Base-by-base conservation (phyloP, 345 rosid genomes). In the Citrus glauca region DNA sequence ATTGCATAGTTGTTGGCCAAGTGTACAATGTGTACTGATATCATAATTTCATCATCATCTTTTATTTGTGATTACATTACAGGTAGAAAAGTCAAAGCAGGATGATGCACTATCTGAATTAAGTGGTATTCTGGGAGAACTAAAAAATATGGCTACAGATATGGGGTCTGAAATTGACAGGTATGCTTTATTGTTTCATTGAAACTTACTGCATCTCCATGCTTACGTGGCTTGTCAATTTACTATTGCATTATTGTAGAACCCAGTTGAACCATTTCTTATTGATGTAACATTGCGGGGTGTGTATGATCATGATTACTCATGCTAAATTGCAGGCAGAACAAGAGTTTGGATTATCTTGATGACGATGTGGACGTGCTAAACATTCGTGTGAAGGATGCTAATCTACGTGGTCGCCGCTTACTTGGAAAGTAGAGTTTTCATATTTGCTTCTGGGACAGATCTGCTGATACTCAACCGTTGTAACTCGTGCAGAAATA, bases 141-240 rank as follows among this genome's bases (percentile, higher is more conserved):
- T 95, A 78, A 95, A 92, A 85, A 77, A 71, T 37, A 95, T 95
- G 98, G 99, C 98, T 20, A 66, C 88, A 22, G 98, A 90, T 69
- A 91, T 95, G 97, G 97, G 98, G 57, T 82, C 88, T 4, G 99
- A 92, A 83, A 87, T 95, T 74, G 93, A 87, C 72, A 82, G 90
- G 99, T 95, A 75, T 33, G 87, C 82, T 22, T 40, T 75, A 45
- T 42, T 45, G 50, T 45, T 45, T 45, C 17, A 45, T 0, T 11
- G 50, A 45, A 45, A 45, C 1, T 11, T 11, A 45, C 27, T 73
- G 40, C 25, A 16, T 50, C 53, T 45, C 17, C 74, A 30, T 70
- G 55, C 60, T 16, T 16, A n/a, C 4, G 35, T 25, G 55, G 48
- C 27, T 9, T 59, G 35, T 17, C 6, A 14, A 24, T 38, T 69